phyloP scores from a whole-genome alignment of 257 asterid species.

The Marsdenia floribunda region DNA sequence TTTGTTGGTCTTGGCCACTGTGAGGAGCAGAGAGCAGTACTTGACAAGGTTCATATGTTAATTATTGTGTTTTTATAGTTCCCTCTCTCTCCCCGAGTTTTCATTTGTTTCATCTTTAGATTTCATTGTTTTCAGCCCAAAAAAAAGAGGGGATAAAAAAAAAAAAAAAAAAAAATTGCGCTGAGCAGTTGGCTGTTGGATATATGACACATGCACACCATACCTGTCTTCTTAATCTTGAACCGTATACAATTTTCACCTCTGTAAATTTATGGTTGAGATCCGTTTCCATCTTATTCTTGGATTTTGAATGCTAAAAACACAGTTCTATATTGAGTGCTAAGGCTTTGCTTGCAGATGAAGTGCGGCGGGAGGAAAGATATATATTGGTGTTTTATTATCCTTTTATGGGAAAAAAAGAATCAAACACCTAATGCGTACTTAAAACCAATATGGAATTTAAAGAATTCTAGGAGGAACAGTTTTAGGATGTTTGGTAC shows the following conservation, averaged over 20 bases:
- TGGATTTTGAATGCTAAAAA: not conserved
- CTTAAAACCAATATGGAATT: too few species aligned
- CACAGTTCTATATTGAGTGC: too few species aligned
- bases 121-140: not conserved
- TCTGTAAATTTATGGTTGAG: constrained; percentile 9
- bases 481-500: not conserved
- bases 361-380: too few species aligned
- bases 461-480: not conserved
- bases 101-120: not conserved
- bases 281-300: not conserved
- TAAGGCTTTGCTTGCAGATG: too few species aligned
- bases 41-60: not conserved
- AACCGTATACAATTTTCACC: not conserved
- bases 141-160: not conserved
- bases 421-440: too few species aligned
- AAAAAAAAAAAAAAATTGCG: too few species aligned
- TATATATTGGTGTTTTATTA: too few species aligned
- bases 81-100: not conserved
- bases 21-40: not conserved
- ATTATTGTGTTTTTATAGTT: not conserved
- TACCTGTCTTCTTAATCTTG: not conserved
- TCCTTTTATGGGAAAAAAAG: too few species aligned
- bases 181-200: not conserved
- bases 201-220: not conserved
- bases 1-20: not conserved